Evolutionary conservation across 495 filamentous ascomycete genomes (phyloP), one percentile per base, ranked within the genome.

Genomic region (Penicillium atrosanguineum): DNA sequence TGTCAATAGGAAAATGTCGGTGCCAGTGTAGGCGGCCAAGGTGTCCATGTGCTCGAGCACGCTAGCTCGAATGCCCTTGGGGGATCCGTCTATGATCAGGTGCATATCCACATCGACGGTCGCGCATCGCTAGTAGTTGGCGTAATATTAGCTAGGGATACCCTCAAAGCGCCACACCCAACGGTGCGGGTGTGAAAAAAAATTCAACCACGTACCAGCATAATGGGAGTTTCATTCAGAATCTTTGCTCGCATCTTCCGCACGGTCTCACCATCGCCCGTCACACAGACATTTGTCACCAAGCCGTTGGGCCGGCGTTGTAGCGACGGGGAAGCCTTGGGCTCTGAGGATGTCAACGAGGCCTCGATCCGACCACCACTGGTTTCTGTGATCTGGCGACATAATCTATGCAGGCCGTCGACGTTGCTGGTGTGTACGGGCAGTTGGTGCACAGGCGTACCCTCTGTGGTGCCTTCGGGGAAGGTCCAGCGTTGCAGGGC

Each of bases 1-100:
- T 46, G 87, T 90, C 52, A 97, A 79, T 16, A 98, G 75, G 71
- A 98, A 98, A 59, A 98, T 94, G 68, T 97, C 95, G 50, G 95
- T 91, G 23, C 92, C 94, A 54, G 91, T 96, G 66, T 86, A 91
- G 42, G 74, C 79, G 19, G 94, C 87, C 65, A 94, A 81, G 34
- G 84, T 83, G 64, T 97, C 88, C 55, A 97, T 78, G 62, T 93
- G 89, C 23, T 88, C 83, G n/a, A 91, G 78, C 19, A 97, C 86
- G 56, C 83, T 84, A 5, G 82, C 73, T 55, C 86, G 80, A 44
- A 89, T 75, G 7, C 80, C 86, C 55, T 84, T 84, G 29, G 86
- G 73, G 18, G 76, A 74, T 21, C 73, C 70, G 69, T 92, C 88
- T 68, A 90, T 86, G 60, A 97, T 89, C 47, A 95, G 76, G 65